These are phyloP conservation scores for Penicillium parvum DNA, from an alignment of 495 filamentous ascomycete species.

Conservation along the genomic window DNA sequence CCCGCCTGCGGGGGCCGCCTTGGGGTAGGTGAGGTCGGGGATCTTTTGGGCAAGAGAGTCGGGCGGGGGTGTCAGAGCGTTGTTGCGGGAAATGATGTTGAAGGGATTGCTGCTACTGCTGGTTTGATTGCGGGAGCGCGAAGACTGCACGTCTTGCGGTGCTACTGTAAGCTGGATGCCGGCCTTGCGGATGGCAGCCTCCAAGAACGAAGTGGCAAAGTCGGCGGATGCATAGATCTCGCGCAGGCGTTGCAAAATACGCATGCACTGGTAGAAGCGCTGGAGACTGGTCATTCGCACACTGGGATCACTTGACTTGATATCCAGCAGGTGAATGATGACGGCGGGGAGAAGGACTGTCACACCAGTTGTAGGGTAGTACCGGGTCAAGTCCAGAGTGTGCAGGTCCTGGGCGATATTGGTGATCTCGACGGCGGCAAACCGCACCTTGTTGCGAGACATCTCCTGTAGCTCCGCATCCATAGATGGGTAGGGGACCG, in stretches of 20 bases:
- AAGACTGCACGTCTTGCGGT: slow-evolving; percentile 37
- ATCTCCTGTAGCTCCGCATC: slow-evolving; percentile 66
- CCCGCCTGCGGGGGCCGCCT: slow-evolving; percentile 15
- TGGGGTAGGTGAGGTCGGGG: slow-evolving; percentile 41
- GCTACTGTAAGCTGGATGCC: slow-evolving; percentile 53
- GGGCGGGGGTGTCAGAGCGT: slow-evolving; percentile 41
- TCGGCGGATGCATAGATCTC: slow-evolving; percentile 85
- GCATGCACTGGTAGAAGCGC: slow-evolving; percentile 83
- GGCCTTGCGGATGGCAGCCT: slow-evolving; percentile 77
- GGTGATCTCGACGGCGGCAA: slow-evolving; percentile 76
- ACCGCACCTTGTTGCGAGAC: slow-evolving; percentile 71
- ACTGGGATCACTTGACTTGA: slow-evolving; percentile 69
- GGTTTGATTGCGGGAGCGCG: slow-evolving; percentile 8
- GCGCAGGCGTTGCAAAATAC: slow-evolving; percentile 71
- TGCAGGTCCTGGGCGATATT: slow-evolving; percentile 70
- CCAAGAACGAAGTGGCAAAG: slow-evolving; percentile 79
- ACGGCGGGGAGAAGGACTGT: slow-evolving; percentile 86
- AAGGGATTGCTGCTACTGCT: slow-evolving; percentile 16
- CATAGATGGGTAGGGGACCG: slow-evolving; percentile 55
- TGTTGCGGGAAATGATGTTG: slow-evolving; percentile 24
- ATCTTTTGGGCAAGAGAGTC: slow-evolving; percentile 44
- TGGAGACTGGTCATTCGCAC: slow-evolving; percentile 63
- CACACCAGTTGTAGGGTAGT: slow-evolving; percentile 80
- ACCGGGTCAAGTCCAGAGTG: slow-evolving; percentile 62
- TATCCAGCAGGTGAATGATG: slow-evolving; percentile 86